These are phyloP conservation scores for Gossypium davidsonii DNA, from an alignment of 441 rosid species.

Conservation along the genomic window DNA sequence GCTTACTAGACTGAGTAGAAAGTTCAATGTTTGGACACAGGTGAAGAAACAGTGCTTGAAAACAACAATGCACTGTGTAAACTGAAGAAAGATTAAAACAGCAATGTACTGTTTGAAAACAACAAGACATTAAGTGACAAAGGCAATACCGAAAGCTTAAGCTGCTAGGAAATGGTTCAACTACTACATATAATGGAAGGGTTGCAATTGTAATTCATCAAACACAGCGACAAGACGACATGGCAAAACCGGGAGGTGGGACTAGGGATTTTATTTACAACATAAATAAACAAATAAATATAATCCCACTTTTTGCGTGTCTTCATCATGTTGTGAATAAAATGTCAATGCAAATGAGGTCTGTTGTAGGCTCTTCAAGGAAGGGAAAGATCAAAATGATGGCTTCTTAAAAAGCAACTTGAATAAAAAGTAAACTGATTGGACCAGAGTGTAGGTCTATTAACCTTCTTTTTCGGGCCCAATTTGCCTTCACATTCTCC, in stretches of 20 bases:
- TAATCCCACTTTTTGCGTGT: constrained; percentile 1
- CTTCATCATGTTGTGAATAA: constrained; percentile 15
- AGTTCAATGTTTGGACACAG: not conserved
- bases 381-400: constrained; percentile 20
- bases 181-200: not conserved
- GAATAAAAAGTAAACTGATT: constrained; percentile 10
- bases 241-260: not conserved
- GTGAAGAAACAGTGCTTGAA: not conserved
- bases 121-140: not conserved
- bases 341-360: constrained; percentile 12
- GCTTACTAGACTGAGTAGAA: too few species aligned
- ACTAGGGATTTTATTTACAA: not conserved
- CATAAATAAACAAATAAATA: not conserved
- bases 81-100: not conserved
- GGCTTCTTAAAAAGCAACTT: constrained; percentile 17
- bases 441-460: constrained; percentile 18
- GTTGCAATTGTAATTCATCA: not conserved
- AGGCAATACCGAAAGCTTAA: not conserved
- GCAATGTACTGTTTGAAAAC: not conserved
- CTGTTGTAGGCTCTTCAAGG: constrained; percentile 22
- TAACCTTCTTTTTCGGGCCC: constrained; percentile 18
- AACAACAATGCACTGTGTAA: not conserved
- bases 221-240: not conserved
- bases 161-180: not conserved
- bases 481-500: constrained; percentile 23